Percentiles rank a stretch among this genome's conserved stretches.
phyloP scores from a whole-genome alignment of 2,329 filamentous ascomycete species.

The Penicillium sp. region DNA sequence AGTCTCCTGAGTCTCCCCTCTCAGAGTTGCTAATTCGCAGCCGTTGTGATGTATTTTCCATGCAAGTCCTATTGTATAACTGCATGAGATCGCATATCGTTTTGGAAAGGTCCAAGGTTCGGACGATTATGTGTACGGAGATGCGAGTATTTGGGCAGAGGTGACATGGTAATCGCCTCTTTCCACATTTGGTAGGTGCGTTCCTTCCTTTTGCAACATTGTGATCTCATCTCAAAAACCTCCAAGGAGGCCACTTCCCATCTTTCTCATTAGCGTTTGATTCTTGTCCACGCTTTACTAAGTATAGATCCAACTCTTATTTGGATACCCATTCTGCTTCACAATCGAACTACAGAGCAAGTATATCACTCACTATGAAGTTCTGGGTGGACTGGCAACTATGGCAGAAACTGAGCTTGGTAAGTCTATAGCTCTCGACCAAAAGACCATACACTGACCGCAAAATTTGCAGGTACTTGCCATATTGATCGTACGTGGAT shows the following conservation, averaged over 20 bases:
- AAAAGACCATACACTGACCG: constrained; percentile 14
- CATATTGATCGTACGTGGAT: constrained; percentile 57
- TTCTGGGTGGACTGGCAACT: constrained; percentile 71
- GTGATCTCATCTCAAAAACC: background rate
- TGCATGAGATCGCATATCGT: too few species aligned
- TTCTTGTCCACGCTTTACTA: background rate
- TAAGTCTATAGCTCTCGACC: constrained; percentile 48
- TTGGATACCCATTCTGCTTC: background rate
- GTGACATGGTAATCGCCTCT: too few species aligned
- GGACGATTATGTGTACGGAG: too few species aligned
- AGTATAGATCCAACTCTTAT: background rate
- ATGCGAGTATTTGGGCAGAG: too few species aligned
- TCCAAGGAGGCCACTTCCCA: too few species aligned
- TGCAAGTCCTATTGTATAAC: too few species aligned
- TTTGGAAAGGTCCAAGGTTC: too few species aligned
- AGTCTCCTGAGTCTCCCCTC: too few species aligned
- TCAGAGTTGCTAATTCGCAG: too few species aligned
- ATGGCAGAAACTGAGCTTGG: constrained; percentile 89
- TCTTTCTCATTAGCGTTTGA: background rate
- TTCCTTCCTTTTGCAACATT: too few species aligned
- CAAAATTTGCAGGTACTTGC: constrained; percentile 62
- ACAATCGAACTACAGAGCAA: background rate
- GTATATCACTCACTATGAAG: constrained; percentile 24
- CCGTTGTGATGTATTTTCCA: too few species aligned
- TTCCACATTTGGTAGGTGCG: too few species aligned